Evolutionary conservation across 257 asterid species (phyloP).

Genomic region (Solanum etuberosum): DNA sequence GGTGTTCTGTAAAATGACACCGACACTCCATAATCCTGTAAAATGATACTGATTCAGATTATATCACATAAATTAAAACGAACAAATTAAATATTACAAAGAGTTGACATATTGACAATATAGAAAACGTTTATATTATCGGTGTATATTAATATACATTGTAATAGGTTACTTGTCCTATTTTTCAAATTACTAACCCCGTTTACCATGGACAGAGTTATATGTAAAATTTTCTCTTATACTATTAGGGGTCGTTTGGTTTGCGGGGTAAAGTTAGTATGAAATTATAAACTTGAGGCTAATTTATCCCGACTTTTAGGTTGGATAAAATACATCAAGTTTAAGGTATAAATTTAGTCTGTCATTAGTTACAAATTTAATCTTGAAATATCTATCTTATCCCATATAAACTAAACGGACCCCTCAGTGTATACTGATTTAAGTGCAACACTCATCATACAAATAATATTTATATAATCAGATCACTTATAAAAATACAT

Average conservation of each 20-base stretch:
- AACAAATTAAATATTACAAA: neutral
- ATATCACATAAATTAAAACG: neutral
- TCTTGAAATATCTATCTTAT: too few relatives aligned
- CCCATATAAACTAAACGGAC: neutral
- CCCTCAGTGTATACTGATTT: neutral
- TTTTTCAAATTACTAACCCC: neutral
- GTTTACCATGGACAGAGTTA: too few relatives aligned
- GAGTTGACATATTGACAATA: neutral
- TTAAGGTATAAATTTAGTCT: too few relatives aligned
- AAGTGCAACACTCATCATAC: neutral
- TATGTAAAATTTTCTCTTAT: neutral
- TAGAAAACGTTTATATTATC: neutral
- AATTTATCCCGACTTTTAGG: neutral
- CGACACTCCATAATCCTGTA: slow-evolving; percentile 72
- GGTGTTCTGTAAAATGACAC: slow-evolving; percentile 81
- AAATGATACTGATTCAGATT: too few relatives aligned
- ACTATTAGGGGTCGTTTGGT: neutral
- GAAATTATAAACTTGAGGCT: neutral
- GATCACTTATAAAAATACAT: neutral
- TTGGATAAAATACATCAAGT: neutral
- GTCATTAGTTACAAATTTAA: too few relatives aligned
- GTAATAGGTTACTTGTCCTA: neutral
- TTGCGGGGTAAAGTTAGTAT: neutral
- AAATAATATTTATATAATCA: neutral
- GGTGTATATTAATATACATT: neutral